phyloP scores from a whole-genome alignment of 169 alveolate genomes.

The Plasmodium falciparum region DNA sequence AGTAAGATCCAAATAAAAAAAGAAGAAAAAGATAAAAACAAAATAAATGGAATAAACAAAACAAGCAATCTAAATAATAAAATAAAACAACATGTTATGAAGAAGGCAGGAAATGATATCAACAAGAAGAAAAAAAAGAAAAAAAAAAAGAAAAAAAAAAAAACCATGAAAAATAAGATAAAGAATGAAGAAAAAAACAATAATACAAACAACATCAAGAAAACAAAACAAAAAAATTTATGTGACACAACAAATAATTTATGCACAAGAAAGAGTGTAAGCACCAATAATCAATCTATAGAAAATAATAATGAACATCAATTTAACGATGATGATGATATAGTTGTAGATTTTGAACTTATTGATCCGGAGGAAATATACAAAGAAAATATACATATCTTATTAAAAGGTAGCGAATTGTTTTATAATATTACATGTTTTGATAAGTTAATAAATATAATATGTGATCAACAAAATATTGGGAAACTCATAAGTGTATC shows the following conservation, averaged over 20 bases:
- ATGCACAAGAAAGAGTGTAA: neutral
- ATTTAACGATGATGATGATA: conserved; percentile 16
- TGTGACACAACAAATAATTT: neutral
- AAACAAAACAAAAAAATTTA: neutral
- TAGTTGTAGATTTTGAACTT: conserved; percentile 47
- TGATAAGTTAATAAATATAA: conserved; percentile 24
- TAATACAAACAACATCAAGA: neutral
- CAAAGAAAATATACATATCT: conserved; percentile 42
- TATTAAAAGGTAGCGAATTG: conserved; percentile 35
- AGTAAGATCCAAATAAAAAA: neutral
- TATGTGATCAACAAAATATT: conserved; percentile 75
- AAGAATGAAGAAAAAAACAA: neutral
- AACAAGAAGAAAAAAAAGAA: neutral
- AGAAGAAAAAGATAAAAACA: neutral
- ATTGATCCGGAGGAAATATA: conserved; percentile 53
- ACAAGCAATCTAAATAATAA: too few species aligned
- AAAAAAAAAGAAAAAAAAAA: neutral
- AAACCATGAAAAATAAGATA: neutral
- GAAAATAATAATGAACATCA: neutral
- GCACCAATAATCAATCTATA: neutral
- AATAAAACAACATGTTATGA: too few species aligned
- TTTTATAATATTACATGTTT: conserved; percentile 29
- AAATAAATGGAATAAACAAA: neutral
- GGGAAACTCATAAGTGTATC: conserved; percentile 31
- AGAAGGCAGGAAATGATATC: neutral